phyloP scores from a whole-genome alignment of 768 basidiomycete genomes.

The Trametes meyenii region DNA sequence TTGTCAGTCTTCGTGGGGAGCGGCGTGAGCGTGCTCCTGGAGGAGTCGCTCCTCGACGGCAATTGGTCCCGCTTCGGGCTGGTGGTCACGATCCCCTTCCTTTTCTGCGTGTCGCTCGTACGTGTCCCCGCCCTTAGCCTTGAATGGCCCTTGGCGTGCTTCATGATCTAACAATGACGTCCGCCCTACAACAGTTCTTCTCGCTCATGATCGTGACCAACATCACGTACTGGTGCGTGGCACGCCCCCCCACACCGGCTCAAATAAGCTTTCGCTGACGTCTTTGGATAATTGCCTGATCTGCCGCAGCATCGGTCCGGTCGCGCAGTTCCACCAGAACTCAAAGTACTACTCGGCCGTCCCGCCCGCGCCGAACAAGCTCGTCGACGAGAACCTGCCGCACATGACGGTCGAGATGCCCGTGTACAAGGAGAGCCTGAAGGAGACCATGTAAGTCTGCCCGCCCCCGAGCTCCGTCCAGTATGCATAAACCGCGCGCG shows the following conservation, averaged over 20 bases:
- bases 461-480: too few relatives aligned
- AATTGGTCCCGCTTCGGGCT: constrained; percentile 66
- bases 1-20: constrained; percentile 66
- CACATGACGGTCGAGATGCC: constrained; percentile 84
- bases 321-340: constrained; percentile 85
- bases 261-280: not conserved
- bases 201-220: constrained; percentile 68
- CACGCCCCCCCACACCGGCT: not conserved
- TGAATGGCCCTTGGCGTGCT: not conserved
- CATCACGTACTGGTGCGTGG: constrained; percentile 62
- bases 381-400: constrained; percentile 64
- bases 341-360: constrained; percentile 80
- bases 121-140: constrained; percentile 29
- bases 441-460: constrained; percentile 82
- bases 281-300: constrained; percentile 1
- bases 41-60: constrained; percentile 71
- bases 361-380: constrained; percentile 60
- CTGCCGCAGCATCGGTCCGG: constrained; percentile 67
- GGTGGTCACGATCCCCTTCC: constrained; percentile 63
- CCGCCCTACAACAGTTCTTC: constrained; percentile 58
- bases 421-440: constrained; percentile 85
- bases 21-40: constrained; percentile 59
- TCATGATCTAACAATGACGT: not conserved
- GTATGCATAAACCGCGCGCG: too few relatives aligned
- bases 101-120: constrained; percentile 77